These are phyloP conservation scores for Kodamaea hsintzibuensis DNA, from an alignment of 805 yeast species.

Conservation along the genomic window DNA sequence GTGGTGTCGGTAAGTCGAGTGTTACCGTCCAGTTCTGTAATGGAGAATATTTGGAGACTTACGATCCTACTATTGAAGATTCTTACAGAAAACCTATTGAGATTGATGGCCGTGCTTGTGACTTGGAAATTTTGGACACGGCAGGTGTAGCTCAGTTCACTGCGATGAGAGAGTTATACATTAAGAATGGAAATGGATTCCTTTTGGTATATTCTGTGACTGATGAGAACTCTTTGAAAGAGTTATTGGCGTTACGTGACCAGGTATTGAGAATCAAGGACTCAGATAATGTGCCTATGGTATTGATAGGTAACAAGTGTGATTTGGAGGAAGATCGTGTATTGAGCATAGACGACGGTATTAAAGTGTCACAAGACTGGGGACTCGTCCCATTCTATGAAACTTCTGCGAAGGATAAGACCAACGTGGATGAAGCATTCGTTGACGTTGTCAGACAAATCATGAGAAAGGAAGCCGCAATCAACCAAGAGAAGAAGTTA, in stretches of 20 bases:
- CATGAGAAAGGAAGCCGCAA: conserved; percentile 66
- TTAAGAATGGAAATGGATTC: conserved; percentile 82
- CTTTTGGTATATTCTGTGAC: conserved; percentile 59
- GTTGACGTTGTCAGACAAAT: conserved; percentile 87
- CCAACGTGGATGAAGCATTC: conserved; percentile 89
- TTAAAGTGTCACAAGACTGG: conserved; percentile 80
- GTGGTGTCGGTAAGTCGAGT: conserved; percentile 96
- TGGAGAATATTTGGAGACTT: conserved; percentile 84
- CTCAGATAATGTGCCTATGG: conserved; percentile 77
- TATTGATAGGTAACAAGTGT: conserved; percentile 87
- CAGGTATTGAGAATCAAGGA: conserved; percentile 86
- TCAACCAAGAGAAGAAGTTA: conserved; percentile 45
- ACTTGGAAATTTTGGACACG: conserved; percentile 68
- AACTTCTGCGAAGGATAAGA: conserved; percentile 87
- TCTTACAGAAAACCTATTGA: conserved; percentile 87
- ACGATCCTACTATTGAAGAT: conserved; percentile 97
- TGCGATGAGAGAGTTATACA: conserved; percentile 89
- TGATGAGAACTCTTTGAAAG: conserved; percentile 68
- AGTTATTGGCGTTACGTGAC: conserved; percentile 74
- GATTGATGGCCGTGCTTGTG: conserved; percentile 84
- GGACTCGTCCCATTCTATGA: conserved; percentile 90
- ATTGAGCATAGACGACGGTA: conserved; percentile 80
- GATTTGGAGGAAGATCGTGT: conserved; percentile 76
- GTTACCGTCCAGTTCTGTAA: conserved; percentile 90
- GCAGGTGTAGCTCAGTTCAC: conserved; percentile 85